Evolutionary conservation across 805 yeast genomes (phyloP).

Genomic region (Sungouiella blattae): DNA sequence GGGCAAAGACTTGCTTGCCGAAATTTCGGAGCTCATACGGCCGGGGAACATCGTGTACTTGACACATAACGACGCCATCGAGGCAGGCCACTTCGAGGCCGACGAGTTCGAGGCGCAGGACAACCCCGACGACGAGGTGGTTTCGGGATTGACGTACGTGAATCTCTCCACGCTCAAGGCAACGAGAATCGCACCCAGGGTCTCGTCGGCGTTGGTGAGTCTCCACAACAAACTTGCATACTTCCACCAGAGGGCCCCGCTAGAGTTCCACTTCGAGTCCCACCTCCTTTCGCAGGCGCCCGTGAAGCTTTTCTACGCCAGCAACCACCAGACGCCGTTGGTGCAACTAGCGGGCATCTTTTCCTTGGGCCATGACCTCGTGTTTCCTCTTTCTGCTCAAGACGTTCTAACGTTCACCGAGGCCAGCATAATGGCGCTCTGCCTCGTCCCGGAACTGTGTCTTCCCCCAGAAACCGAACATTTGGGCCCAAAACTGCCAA

Average conservation of each 20-base stretch:
- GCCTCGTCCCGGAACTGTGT: conserved; percentile 25
- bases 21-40: conserved; percentile 39
- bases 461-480: conserved; percentile 1
- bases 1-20: conserved; percentile 64
- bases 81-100: conserved; percentile 12
- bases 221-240: conserved; percentile 48
- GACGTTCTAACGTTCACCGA: conserved; percentile 35
- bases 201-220: conserved; percentile 53
- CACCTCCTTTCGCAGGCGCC: conserved; percentile 11
- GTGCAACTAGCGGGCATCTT: conserved; percentile 9
- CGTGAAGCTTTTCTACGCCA: conserved; percentile 1
- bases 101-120: conserved; percentile 28
- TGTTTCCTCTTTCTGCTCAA: conserved; percentile 1
- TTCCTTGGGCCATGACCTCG: conserved; percentile 8
- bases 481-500: neutral
- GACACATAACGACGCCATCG: conserved; percentile 19
- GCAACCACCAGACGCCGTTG: neutral
- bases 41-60: conserved; percentile 61
- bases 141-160: conserved; percentile 4
- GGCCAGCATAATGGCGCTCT: conserved; percentile 39
- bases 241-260: conserved; percentile 41
- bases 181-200: conserved; percentile 21
- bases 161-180: conserved; percentile 7
- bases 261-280: conserved; percentile 8
- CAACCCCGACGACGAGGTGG: conserved; percentile 14